phyloP scores from a whole-genome alignment of 1,139 yeast genomes.

The Neolecta irregularis region DNA sequence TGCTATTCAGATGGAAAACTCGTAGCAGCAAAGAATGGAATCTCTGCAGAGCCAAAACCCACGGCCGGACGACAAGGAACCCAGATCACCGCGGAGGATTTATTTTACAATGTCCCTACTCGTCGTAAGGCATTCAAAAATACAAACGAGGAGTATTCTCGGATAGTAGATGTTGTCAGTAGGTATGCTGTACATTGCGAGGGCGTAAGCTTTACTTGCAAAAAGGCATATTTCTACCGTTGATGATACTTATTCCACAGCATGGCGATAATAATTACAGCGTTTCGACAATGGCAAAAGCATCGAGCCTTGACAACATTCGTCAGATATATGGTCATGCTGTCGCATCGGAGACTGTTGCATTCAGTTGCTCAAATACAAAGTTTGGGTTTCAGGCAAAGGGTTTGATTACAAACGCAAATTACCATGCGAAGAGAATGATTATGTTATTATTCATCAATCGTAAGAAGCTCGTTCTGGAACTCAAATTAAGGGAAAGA shows the following conservation, averaged over 20 bases:
- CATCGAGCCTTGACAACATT: constrained; percentile 45
- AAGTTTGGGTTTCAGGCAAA: constrained; percentile 22
- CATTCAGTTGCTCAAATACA: constrained; percentile 24
- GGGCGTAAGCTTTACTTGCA: constrained; percentile 62
- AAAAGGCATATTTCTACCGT: constrained; percentile 27
- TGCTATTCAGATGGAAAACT: constrained; percentile 17
- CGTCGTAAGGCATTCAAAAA: constrained; percentile 52
- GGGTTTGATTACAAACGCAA: constrained; percentile 60
- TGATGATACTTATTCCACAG: constrained; percentile 5
- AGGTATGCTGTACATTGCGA: constrained; percentile 65
- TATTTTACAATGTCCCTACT: constrained; percentile 79
- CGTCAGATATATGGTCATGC: constrained; percentile 56
- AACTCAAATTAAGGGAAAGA: constrained; percentile 21
- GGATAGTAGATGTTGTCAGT: constrained; percentile 69
- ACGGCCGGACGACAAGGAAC: constrained; percentile 85
- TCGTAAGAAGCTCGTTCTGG: constrained; percentile 14
- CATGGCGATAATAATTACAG: constrained; percentile 34
- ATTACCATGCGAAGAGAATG: constrained; percentile 52
- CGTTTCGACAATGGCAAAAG: constrained; percentile 24
- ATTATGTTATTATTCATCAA: constrained; percentile 69
- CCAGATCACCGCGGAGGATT: constrained; percentile 61
- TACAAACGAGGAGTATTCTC: constrained; percentile 57
- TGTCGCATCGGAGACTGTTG: constrained; percentile 51
- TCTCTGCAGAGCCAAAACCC: constrained; percentile 44
- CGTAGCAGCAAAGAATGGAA: constrained; percentile 20